Conservation (phyloP, 257 asterid species). For the Capsicum rhomboideum region DNA sequence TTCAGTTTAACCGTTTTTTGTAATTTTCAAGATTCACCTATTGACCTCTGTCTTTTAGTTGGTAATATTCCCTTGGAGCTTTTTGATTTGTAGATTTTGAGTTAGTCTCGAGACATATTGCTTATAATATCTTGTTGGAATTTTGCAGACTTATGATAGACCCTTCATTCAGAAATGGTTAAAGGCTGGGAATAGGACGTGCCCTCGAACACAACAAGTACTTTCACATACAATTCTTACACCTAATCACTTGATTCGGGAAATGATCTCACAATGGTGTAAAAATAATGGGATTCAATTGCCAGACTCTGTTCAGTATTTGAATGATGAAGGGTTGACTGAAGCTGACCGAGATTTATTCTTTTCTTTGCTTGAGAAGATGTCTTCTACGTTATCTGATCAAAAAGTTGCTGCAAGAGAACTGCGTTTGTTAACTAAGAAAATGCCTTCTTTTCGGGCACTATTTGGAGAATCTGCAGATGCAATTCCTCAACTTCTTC, state of each 20-base stretch:
- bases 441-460: constrained; percentile 65
- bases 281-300: constrained; percentile 44
- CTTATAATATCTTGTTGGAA: neutral
- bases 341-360: constrained; percentile 54
- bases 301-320: constrained; percentile 37
- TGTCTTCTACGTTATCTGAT: constrained; percentile 46
- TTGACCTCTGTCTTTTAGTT: neutral
- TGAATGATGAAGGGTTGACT: constrained; percentile 43
- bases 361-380: constrained; percentile 40
- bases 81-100: neutral
- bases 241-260: constrained; percentile 63
- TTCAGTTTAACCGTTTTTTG: neutral
- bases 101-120: neutral
- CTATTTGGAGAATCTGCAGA: constrained; percentile 59
- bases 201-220: constrained; percentile 87
- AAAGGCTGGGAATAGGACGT: constrained; percentile 69
- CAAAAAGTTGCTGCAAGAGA: constrained; percentile 76
- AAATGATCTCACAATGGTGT: constrained; percentile 72
- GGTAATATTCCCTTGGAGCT: neutral
- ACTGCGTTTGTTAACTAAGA: constrained; percentile 56
- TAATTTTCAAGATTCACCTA: neutral
- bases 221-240: constrained; percentile 66
- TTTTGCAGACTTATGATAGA: constrained; percentile 78
- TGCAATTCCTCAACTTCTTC: constrained; percentile 51
- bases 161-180: constrained; percentile 82